Evolutionary conservation across 2,329 filamentous ascomycete species (phyloP).

Genomic region (Sclerotinia borealis): DNA sequence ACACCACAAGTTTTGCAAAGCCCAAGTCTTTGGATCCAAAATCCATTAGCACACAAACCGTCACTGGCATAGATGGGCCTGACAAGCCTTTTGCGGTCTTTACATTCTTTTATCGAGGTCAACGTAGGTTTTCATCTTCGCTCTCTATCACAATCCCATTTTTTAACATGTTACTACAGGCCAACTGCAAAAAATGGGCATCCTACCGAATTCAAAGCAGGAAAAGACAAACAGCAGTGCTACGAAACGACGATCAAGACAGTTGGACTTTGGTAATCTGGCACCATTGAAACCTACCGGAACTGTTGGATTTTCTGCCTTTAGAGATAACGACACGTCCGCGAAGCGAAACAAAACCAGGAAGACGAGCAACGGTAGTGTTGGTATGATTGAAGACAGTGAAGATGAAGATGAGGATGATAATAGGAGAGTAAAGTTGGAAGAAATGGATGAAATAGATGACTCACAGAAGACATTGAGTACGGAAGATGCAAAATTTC

Average conservation of each 20-base stretch:
- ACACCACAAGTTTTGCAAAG: conserved; percentile 96
- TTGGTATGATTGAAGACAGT: conserved; percentile 58
- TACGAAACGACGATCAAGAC: conserved; percentile 73
- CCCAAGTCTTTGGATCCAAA: conserved; percentile 94
- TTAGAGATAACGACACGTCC: conserved; percentile 64
- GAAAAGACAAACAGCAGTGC: conserved; percentile 54
- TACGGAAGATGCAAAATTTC: conserved; percentile 65
- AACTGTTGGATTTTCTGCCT: conserved; percentile 83
- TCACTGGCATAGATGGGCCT: conserved; percentile 94
- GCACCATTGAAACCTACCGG: conserved; percentile 80
- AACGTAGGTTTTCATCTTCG: conserved; percentile 58
- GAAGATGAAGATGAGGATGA: conserved; percentile 73
- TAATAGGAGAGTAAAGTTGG: conserved; percentile 59
- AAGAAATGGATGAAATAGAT: conserved; percentile 58
- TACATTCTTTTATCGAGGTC: conserved; percentile 95
- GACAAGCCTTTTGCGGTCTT: conserved; percentile 96
- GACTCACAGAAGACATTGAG: conserved; percentile 45
- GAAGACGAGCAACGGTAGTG: conserved; percentile 58
- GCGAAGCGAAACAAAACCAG: conserved; percentile 51
- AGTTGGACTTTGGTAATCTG: conserved; percentile 78
- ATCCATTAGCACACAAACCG: conserved; percentile 96
- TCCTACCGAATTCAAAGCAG: conserved; percentile 61
- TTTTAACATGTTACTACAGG: conserved; percentile 44
- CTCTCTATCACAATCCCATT: background rate
- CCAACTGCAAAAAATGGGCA: conserved; percentile 95